These are phyloP conservation scores for Diaporthe ilicicola DNA, from an alignment of 2,329 filamentous ascomycete genomes.

Conservation along the genomic window DNA sequence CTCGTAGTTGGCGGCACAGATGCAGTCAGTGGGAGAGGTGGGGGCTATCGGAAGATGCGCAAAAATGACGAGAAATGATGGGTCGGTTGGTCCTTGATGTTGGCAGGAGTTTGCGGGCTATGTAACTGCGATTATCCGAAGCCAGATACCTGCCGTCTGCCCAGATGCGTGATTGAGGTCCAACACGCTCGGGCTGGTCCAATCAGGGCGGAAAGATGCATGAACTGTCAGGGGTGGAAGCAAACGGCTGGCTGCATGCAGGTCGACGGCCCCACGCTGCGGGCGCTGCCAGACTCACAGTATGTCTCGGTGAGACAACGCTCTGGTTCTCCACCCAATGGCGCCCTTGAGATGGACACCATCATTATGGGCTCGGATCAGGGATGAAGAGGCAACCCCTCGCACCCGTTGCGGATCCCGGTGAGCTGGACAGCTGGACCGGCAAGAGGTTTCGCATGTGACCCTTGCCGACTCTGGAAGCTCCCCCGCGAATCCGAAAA, in stretches of 20 bases:
- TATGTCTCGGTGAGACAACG: neutral
- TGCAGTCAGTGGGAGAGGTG: neutral
- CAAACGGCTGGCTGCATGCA: conserved; percentile 6
- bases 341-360: neutral
- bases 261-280: neutral
- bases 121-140: neutral
- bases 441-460: neutral
- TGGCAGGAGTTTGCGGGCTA: no score
- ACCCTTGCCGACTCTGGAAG: neutral
- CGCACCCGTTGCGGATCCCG: neutral
- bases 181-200: neutral
- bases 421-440: conserved; percentile 1
- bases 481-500: neutral
- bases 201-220: neutral
- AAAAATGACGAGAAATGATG: no score
- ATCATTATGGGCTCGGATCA: neutral
- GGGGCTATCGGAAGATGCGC: neutral
- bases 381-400: neutral
- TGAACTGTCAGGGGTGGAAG: neutral
- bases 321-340: neutral
- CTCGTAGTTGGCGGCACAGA: neutral
- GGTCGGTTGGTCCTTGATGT: no score
- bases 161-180: neutral
- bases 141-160: neutral
- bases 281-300: conserved; percentile 14